Percentiles rank a stretch among this genome's conserved stretches.
phyloP scores from a whole-genome alignment of 139 green algal species.

The Coelastrella sp. region DNA sequence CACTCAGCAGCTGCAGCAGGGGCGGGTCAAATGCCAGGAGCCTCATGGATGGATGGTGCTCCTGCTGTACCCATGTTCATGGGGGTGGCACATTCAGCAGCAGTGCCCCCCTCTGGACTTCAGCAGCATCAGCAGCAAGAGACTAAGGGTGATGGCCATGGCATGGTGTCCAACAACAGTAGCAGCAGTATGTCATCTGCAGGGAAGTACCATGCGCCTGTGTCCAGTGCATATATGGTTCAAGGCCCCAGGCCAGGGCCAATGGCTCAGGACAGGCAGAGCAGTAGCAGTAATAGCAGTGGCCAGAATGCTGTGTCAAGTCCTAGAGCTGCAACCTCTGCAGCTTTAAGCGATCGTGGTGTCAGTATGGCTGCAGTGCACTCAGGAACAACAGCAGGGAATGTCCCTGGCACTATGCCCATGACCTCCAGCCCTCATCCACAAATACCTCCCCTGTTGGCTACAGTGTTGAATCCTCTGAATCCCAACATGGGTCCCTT shows the following conservation, averaged over 20 bases:
- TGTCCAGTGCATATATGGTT: background rate
- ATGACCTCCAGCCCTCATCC: background rate
- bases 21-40: background rate
- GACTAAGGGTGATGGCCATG: no score
- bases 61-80: conserved; percentile 14
- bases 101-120: background rate
- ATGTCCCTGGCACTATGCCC: background rate
- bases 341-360: background rate
- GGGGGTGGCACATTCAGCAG: background rate
- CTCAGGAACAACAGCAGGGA: background rate
- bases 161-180: no score
- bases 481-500: background rate
- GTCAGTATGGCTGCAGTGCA: no score
- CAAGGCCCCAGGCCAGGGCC: background rate
- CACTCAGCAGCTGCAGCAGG: conserved; percentile 12
- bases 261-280: background rate
- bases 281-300: background rate
- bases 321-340: background rate
- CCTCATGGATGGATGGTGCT: background rate
- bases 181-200: background rate
- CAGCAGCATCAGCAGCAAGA: conserved; percentile 11
- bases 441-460: background rate
- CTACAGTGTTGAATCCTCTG: background rate
- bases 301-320: background rate
- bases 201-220: background rate